Percentiles rank a stretch among this genome's conserved stretches.
phyloP scores from a whole-genome alignment of 495 filamentous ascomycete species.

The Penicillium odoratum region DNA sequence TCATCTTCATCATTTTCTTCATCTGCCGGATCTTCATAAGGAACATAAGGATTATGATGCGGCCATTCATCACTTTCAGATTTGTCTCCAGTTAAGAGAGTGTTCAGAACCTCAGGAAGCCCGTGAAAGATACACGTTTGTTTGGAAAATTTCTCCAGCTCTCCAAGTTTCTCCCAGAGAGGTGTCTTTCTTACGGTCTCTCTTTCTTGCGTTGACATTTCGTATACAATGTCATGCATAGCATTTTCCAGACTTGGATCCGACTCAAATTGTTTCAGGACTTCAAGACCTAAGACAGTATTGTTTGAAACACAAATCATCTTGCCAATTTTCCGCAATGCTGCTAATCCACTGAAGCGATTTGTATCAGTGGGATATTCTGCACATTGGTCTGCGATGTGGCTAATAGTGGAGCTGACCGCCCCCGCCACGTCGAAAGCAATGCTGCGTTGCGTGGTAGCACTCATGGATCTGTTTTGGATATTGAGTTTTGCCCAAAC shows the following conservation, averaged over 20 bases:
- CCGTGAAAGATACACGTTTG: conserved; percentile 8
- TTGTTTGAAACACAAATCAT: conserved; percentile 12
- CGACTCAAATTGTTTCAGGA: conserved; percentile 15
- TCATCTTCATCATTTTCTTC: background rate
- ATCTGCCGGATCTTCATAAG: background rate
- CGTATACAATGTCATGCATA: conserved; percentile 16
- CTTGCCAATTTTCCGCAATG: conserved; percentile 24
- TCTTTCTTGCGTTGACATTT: conserved; percentile 14
- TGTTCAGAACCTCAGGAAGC: conserved; percentile 7
- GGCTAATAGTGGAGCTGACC: background rate
- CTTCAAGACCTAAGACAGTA: conserved; percentile 16
- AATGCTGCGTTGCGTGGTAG: background rate
- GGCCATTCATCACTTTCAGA: background rate
- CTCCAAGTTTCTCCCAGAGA: conserved; percentile 11
- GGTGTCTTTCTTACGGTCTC: conserved; percentile 1
- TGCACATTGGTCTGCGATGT: conserved; percentile 14
- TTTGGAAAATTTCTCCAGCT: conserved; percentile 14
- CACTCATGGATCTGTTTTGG: background rate
- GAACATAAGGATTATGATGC: too few species aligned
- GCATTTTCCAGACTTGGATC: conserved; percentile 13
- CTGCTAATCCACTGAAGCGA: conserved; percentile 19
- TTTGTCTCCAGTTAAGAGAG: background rate
- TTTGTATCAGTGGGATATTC: conserved; percentile 9
- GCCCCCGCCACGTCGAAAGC: conserved; percentile 1
- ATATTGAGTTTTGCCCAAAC: conserved; percentile 6